Evolutionary conservation across 129 eudicot species (phyloP).

Genomic region (Silybum marianum): DNA sequence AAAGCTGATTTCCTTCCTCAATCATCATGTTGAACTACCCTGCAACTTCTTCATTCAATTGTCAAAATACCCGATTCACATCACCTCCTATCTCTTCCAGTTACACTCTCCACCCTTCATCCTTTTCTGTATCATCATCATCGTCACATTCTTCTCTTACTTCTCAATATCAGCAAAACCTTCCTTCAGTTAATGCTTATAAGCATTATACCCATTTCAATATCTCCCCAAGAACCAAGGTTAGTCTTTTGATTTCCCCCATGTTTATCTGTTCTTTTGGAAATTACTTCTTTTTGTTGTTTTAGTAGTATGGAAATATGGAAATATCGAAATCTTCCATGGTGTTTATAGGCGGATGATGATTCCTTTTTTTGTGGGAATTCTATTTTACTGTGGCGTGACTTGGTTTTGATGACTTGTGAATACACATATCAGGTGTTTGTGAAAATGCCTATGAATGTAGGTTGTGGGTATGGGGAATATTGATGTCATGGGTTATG

Average conservation of each 20-base stretch:
- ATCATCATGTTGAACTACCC: conserved; percentile 49
- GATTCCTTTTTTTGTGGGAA: neutral
- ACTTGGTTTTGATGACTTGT: neutral
- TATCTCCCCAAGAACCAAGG: conserved; percentile 51
- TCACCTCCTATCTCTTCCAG: conserved; percentile 27
- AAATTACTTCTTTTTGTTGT: neutral
- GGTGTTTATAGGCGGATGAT: neutral
- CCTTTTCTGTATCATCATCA: too few relatives aligned
- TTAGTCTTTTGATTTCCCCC: conserved; percentile 17
- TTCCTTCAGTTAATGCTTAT: conserved; percentile 18
- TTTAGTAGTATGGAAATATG: neutral
- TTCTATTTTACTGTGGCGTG: neutral
- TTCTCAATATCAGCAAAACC: conserved; percentile 33
- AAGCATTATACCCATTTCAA: conserved; percentile 35
- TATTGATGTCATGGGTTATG: neutral
- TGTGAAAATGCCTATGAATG: conserved; percentile 33
- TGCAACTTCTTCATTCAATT: conserved; percentile 35
- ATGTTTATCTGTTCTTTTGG: neutral
- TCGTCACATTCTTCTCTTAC: conserved; percentile 25
- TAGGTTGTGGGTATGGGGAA: neutral
- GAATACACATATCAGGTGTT: conserved; percentile 20
- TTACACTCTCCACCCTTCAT: conserved; percentile 30
- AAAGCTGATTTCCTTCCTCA: conserved; percentile 17
- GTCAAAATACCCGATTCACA: conserved; percentile 30
- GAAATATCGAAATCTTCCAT: neutral